Evolutionary conservation across 2,329 filamentous ascomycete species (phyloP).

Genomic region (Ascomycota sp.): DNA sequence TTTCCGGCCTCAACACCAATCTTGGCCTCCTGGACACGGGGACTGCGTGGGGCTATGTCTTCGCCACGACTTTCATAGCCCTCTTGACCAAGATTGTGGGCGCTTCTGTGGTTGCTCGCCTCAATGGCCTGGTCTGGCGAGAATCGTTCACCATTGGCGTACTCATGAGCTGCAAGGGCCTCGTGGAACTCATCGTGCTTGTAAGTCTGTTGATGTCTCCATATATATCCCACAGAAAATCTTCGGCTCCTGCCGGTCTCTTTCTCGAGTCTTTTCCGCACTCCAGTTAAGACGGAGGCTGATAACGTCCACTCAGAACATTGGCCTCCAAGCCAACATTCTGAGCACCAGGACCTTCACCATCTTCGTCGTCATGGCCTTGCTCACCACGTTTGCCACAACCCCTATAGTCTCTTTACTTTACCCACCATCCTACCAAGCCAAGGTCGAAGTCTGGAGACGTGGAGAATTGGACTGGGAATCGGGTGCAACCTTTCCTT

Average conservation of each 20-base stretch:
- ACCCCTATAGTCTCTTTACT: constrained; percentile 54
- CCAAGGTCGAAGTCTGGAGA: constrained; percentile 36
- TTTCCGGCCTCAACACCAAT: constrained; percentile 77
- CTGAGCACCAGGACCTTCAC: constrained; percentile 68
- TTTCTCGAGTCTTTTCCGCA: too few species aligned
- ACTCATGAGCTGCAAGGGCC: constrained; percentile 90
- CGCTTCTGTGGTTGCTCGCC: constrained; percentile 55
- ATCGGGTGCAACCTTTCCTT: constrained; percentile 6
- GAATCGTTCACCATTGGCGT: constrained; percentile 76
- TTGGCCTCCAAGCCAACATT: constrained; percentile 68
- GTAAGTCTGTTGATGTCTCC: constrained; percentile 28
- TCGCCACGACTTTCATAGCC: constrained; percentile 63
- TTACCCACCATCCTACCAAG: constrained; percentile 46
- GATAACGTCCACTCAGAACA: too few species aligned
- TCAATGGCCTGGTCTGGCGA: constrained; percentile 67
- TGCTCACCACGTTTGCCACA: constrained; percentile 68
- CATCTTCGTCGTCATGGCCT: constrained; percentile 86
- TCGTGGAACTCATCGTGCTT: constrained; percentile 87
- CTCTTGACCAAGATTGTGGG: constrained; percentile 74
- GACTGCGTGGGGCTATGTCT: constrained; percentile 73
- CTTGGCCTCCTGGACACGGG: constrained; percentile 66
- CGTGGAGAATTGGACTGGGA: constrained; percentile 82
- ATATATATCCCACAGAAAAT: too few species aligned
- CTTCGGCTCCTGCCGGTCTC: too few species aligned
- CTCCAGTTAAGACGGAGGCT: too few species aligned